Evolutionary conservation across 2,329 filamentous ascomycete genomes (phyloP).

Genomic region (Phoma herbarum): DNA sequence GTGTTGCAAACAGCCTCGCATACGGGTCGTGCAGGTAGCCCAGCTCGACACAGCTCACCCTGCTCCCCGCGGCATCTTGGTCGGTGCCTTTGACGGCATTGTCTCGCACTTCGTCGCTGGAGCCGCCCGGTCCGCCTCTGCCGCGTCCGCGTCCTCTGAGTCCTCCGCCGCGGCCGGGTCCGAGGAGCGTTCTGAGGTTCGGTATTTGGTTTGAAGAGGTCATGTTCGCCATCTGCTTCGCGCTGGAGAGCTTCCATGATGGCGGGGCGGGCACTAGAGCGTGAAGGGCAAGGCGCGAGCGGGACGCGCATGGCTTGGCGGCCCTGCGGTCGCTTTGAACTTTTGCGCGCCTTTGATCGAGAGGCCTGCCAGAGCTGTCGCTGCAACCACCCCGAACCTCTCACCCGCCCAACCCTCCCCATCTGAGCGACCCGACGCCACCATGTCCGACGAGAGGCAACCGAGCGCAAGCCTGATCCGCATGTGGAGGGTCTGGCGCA

Average conservation of each 20-base stretch:
- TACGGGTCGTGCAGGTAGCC: slow-evolving; percentile 88
- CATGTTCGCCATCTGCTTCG: slow-evolving; percentile 59
- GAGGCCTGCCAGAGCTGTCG: slow-evolving; percentile 14
- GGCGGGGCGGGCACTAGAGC: slow-evolving; percentile 35
- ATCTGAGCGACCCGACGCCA: slow-evolving; percentile 19
- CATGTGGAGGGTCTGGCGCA: slow-evolving; percentile 94
- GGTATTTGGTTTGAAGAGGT: slow-evolving; percentile 75
- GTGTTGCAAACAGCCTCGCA: slow-evolving; percentile 72
- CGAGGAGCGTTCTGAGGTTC: slow-evolving; percentile 72
- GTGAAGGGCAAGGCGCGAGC: slow-evolving; percentile 22
- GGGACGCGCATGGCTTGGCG: neutral
- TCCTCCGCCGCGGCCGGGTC: slow-evolving; percentile 57
- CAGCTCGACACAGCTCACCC: slow-evolving; percentile 84
- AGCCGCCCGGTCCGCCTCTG: slow-evolving; percentile 32
- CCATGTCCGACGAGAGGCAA: slow-evolving; percentile 42
- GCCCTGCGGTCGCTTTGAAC: slow-evolving; percentile 24
- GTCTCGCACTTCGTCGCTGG: slow-evolving; percentile 64
- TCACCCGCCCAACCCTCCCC: slow-evolving; percentile 20
- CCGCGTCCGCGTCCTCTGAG: slow-evolving; percentile 60
- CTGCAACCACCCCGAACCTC: slow-evolving; percentile 14
- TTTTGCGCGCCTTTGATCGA: slow-evolving; percentile 44
- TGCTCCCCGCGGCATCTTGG: slow-evolving; percentile 86
- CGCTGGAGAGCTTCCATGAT: slow-evolving; percentile 26
- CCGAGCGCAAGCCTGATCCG: slow-evolving; percentile 56
- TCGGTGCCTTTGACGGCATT: slow-evolving; percentile 86